Conservation (phyloP, 805 yeast species). For the Candida endomychidarum region DNA sequence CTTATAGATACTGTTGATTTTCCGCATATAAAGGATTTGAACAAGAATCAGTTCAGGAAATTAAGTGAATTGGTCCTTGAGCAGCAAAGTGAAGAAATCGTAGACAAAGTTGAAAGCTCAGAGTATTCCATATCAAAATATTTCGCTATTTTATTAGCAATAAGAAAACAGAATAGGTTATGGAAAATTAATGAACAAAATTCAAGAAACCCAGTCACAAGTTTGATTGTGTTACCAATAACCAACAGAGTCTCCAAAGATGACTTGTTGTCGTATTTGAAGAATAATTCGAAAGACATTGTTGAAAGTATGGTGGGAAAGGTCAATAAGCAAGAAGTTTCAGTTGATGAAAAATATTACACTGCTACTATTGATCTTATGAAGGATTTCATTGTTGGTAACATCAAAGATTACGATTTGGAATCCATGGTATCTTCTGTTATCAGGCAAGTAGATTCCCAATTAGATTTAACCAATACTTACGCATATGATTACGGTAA, state of each 20-base stretch:
- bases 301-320: constrained; percentile 20
- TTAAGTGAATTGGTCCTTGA: neutral
- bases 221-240: constrained; percentile 35
- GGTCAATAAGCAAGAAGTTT: constrained; percentile 6
- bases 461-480: neutral
- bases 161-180: constrained; percentile 48
- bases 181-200: constrained; percentile 39
- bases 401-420: constrained; percentile 45
- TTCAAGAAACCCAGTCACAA: constrained; percentile 30
- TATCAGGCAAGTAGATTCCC: constrained; percentile 19
- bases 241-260: constrained; percentile 14
- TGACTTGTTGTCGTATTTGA: constrained; percentile 18
- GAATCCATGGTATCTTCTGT: constrained; percentile 47
- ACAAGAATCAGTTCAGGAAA: neutral
- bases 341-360: constrained; percentile 19
- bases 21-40: neutral
- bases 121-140: constrained; percentile 20
- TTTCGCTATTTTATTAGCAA: constrained; percentile 47
- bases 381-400: constrained; percentile 57
- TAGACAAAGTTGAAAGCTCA: constrained; percentile 1
- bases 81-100: neutral
- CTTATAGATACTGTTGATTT: neutral
- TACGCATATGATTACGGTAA: constrained; percentile 46
- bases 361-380: constrained; percentile 46
- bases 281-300: constrained; percentile 11